Evolutionary conservation across 2,329 filamentous ascomycete genomes (phyloP).

Genomic region (Tolypocladium guangdongense): DNA sequence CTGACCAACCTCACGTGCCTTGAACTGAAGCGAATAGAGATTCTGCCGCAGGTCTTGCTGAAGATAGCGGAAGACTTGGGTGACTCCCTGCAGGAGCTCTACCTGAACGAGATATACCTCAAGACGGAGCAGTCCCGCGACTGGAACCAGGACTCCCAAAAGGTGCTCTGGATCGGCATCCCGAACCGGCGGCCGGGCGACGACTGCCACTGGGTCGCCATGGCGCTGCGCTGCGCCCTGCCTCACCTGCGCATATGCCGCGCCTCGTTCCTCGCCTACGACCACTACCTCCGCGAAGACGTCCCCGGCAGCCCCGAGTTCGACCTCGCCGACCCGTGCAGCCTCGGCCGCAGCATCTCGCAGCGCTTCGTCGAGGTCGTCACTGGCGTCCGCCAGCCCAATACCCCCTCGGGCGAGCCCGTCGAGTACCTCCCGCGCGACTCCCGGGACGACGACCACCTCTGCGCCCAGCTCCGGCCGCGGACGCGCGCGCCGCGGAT

Average conservation of each 20-base stretch:
- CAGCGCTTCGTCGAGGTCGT: constrained; percentile 37
- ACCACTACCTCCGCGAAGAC: constrained; percentile 25
- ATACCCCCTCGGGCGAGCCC: constrained; percentile 17
- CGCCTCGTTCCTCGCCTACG: constrained; percentile 32
- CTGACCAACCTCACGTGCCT: constrained; percentile 28
- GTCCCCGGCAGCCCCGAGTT: constrained; percentile 18
- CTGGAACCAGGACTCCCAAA: constrained; percentile 20
- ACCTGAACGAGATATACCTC: constrained; percentile 33
- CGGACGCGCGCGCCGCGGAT: constrained; percentile 14
- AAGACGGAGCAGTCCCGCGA: constrained; percentile 26
- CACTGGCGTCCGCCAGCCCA: constrained; percentile 27
- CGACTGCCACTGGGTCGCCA: constrained; percentile 31
- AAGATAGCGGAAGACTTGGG: constrained; percentile 23
- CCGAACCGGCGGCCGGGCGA: constrained; percentile 28
- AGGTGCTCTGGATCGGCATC: constrained; percentile 33
- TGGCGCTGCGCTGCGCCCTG: constrained; percentile 24
- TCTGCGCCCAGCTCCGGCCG: constrained; percentile 11
- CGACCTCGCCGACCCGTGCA: constrained; percentile 31
- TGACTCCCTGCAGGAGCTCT: constrained; percentile 30
- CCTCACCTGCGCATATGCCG: constrained; percentile 29
- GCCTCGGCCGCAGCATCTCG: constrained; percentile 26
- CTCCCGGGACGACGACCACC: constrained; percentile 13
- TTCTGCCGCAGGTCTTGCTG: constrained; percentile 24
- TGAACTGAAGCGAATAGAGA: constrained; percentile 31
- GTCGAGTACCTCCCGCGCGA: constrained; percentile 23